These are phyloP conservation scores for Bryoerythrophyllum caledonicum DNA, from an alignment of 225 moss, liverwort and hornwort genomes.

Conservation along the genomic window DNA sequence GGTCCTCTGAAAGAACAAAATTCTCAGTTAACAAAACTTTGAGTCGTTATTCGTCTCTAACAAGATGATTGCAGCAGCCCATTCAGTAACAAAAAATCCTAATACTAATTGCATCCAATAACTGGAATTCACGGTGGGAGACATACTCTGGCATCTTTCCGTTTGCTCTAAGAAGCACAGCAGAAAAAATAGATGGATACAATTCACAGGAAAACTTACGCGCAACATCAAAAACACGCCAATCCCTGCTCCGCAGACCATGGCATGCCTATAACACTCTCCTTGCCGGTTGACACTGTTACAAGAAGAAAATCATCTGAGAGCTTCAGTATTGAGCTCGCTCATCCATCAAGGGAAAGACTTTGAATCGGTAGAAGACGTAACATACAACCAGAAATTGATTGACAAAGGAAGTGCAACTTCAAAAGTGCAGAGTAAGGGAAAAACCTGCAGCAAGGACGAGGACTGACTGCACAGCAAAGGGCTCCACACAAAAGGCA, in stretches of 20 bases:
- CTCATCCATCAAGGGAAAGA: background rate
- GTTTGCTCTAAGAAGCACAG: background rate
- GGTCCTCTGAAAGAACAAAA: constrained; percentile 64
- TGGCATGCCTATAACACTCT: constrained; percentile 94
- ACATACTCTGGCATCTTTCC: constrained; percentile 1
- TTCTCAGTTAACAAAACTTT: constrained; percentile 21
- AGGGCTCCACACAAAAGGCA: constrained; percentile 91
- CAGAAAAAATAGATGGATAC: background rate
- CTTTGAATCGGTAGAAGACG: background rate
- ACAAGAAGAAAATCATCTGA: constrained; percentile 16
- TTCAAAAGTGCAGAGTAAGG: constrained; percentile 11
- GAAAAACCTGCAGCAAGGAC: constrained; percentile 70
- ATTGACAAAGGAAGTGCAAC: background rate
- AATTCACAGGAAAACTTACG: constrained; percentile 39
- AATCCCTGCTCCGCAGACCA: constrained; percentile 92
- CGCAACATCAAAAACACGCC: constrained; percentile 89
- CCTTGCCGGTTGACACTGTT: constrained; percentile 80
- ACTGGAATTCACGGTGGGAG: constrained; percentile 4
- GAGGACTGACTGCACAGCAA: constrained; percentile 69
- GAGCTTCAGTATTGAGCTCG: background rate
- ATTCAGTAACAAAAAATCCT: constrained; percentile 4
- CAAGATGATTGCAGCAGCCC: background rate
- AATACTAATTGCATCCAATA: background rate
- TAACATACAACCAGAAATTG: background rate
- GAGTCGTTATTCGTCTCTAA: constrained; percentile 22